Conservation (phyloP, 176 grass and related monocot genomes). For the bread wheat (Triticum aestivum) region IWGSC_CS_RefSeq_v2.1 NC_057795.1:328393697-328394196, state of each 20-base stretch:
- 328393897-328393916: conserved; percentile 54
- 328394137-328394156: conserved; percentile 48
- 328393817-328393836: conserved; percentile 38
- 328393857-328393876: conserved; percentile 51
- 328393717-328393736: conserved; percentile 51
- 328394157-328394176: conserved; percentile 50
- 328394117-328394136: conserved; percentile 52
- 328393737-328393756: conserved; percentile 34
- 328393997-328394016: conserved; percentile 84
- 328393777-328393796: conserved; percentile 55
- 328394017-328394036: conserved; percentile 51
- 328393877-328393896: conserved; percentile 54
- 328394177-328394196: conserved; percentile 41
- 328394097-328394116: conserved; percentile 47
- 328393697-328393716: conserved; percentile 88
- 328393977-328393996: conserved; percentile 86
- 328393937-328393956: conserved; percentile 76
- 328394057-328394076: conserved; percentile 61
- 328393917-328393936: conserved; percentile 61
- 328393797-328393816: conserved; percentile 48
- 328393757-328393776: conserved; percentile 49
- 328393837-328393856: conserved; percentile 57
- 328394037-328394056: conserved; percentile 52
- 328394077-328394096: conserved; percentile 54
- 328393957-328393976: conserved; percentile 69